Evolutionary conservation across 148 eudicot species (phyloP).

Genomic region (Diospyros lotus): DNA sequence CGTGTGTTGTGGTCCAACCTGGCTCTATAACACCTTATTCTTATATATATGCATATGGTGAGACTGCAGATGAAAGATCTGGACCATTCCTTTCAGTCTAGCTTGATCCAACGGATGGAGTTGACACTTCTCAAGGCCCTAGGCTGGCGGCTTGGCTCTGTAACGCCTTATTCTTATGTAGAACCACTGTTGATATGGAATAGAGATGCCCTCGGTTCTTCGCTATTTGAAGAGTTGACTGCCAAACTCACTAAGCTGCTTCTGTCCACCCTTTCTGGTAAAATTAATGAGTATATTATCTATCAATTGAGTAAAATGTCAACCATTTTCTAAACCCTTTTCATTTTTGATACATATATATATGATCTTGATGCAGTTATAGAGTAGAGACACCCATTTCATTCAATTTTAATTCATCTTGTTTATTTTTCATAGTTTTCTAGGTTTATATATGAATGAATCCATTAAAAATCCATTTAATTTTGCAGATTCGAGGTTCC

Average conservation of each 20-base stretch:
- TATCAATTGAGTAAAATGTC: too few relatives aligned
- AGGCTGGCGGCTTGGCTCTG: conserved; percentile 27
- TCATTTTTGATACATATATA: background rate
- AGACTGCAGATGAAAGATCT: conserved; percentile 22
- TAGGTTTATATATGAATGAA: too few relatives aligned
- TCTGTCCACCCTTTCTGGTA: conserved; percentile 28
- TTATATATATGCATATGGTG: too few relatives aligned
- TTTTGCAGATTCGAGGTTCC: conserved; percentile 20
- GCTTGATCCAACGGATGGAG: conserved; percentile 35
- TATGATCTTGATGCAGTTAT: background rate
- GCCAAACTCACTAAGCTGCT: conserved; percentile 18
- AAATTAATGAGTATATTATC: background rate
- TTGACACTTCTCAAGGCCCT: conserved; percentile 26
- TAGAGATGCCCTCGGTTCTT: conserved; percentile 9
- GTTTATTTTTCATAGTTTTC: background rate
- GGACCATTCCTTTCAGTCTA: conserved; percentile 23
- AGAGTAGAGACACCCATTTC: background rate
- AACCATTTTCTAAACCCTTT: too few relatives aligned
- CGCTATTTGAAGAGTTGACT: conserved; percentile 9
- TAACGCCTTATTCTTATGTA: conserved; percentile 30
- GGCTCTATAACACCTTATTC: too few relatives aligned
- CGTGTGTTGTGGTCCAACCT: too few relatives aligned
- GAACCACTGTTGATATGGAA: conserved; percentile 17
- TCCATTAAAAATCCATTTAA: background rate
- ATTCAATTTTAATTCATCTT: background rate